Conservation (phyloP, 768 basidiomycete species). For the Sarcomyxa edulis region DNA sequence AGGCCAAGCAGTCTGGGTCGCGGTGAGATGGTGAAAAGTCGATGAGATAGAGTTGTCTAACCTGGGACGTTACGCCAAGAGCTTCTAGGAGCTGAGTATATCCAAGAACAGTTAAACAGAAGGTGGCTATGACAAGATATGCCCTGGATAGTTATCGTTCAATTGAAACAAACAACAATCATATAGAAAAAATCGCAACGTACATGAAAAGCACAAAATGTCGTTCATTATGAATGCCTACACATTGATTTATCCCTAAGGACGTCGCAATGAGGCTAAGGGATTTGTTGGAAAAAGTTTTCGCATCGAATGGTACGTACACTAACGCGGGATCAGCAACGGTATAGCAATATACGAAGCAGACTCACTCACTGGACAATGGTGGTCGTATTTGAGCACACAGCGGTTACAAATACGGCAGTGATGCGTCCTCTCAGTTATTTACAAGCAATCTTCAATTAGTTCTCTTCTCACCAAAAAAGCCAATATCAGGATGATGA, state of each 20-base stretch:
- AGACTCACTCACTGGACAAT: slow-evolving; percentile 72
- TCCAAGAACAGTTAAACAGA: slow-evolving; percentile 58
- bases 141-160: slow-evolving; percentile 41
- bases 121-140: slow-evolving; percentile 73
- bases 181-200: slow-evolving; percentile 18
- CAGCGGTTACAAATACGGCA: slow-evolving; percentile 89
- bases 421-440: slow-evolving; percentile 79
- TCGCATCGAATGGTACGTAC: slow-evolving; percentile 1
- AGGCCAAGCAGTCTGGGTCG: slow-evolving; percentile 41
- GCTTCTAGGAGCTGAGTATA: slow-evolving; percentile 54
- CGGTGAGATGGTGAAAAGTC: not conserved
- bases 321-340: slow-evolving; percentile 1
- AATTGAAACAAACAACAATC: not conserved
- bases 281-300: not conserved
- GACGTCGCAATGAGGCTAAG: slow-evolving; percentile 4
- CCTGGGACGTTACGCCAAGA: slow-evolving; percentile 46
- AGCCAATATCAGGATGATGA: not conserved
- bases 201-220: slow-evolving; percentile 96
- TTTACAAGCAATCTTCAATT: slow-evolving; percentile 7
- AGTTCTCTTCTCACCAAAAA: slow-evolving; percentile 4
- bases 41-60: slow-evolving; percentile 22
- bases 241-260: slow-evolving; percentile 95
- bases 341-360: slow-evolving; percentile 4
- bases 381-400: slow-evolving; percentile 87
- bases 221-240: slow-evolving; percentile 91